Conservation (phyloP, 2,329 filamentous ascomycete species). For the Colletotrichum limetticola region DNA sequence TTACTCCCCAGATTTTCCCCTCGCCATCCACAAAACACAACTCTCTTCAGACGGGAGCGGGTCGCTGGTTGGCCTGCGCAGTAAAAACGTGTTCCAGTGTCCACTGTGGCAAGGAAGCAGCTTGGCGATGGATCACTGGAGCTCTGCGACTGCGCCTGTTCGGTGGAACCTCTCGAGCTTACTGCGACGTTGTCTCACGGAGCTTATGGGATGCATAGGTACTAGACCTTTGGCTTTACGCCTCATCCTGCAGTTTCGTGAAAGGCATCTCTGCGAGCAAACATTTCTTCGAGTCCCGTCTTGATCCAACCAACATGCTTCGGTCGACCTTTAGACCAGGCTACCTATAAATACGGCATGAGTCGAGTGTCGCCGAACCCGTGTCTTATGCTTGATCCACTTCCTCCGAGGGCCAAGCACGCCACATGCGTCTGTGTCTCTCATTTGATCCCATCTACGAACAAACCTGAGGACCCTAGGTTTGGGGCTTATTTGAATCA, state of each 20-base stretch:
- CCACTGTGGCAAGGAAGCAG: neutral
- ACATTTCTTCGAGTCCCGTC: neutral
- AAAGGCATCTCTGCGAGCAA: neutral
- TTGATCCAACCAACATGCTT: neutral
- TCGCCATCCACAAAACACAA: conserved; percentile 28
- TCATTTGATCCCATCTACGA: neutral
- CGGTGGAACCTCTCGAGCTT: conserved; percentile 17
- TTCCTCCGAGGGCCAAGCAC: neutral
- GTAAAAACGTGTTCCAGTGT: neutral
- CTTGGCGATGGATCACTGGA: neutral
- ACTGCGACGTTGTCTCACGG: conserved; percentile 7
- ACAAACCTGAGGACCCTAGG: neutral
- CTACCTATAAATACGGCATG: neutral
- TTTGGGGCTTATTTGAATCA: neutral
- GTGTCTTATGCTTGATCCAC: neutral
- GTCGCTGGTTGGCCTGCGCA: conserved; percentile 13
- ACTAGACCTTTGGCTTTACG: neutral
- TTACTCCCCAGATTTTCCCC: conserved; percentile 26
- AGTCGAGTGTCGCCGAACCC: neutral
- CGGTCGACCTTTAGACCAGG: neutral
- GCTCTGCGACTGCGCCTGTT: neutral
- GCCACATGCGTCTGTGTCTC: conserved; percentile 9
- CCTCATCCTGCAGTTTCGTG: neutral
- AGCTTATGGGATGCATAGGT: neutral
- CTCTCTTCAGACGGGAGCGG: conserved; percentile 26